Percentiles rank a stretch among this genome's conserved stretches.
phyloP scores from a whole-genome alignment of 164 flowering plant species.

The Pachysandra terminalis region DNA sequence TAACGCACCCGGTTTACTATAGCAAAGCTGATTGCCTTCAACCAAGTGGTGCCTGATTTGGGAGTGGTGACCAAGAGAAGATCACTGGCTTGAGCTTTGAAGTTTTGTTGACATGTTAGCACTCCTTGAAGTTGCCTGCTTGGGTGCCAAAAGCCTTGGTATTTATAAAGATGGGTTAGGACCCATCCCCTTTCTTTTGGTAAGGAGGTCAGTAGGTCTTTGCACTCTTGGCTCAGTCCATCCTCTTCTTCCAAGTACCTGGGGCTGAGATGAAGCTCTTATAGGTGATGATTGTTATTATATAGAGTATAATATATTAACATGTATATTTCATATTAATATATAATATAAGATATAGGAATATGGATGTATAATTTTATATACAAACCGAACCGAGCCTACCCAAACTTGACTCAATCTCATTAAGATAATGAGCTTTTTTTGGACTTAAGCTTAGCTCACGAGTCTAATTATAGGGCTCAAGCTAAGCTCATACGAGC shows the following conservation, averaged over 20 bases:
- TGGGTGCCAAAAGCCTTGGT: conserved; percentile 26
- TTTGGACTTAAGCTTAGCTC: too few relatives aligned
- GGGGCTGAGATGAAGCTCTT: too few relatives aligned
- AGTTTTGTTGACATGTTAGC: conserved; percentile 19
- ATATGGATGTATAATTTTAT: too few relatives aligned
- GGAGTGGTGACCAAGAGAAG: conserved; percentile 14
- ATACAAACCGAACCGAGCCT: too few relatives aligned
- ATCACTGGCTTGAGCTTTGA: conserved; percentile 22
- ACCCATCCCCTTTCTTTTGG: conserved; percentile 21
- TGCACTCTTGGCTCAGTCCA: not conserved
- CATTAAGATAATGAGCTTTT: too few relatives aligned
- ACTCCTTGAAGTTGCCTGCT: conserved; percentile 13
- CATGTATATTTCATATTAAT: too few relatives aligned
- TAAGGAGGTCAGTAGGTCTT: conserved; percentile 5
- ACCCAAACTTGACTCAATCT: too few relatives aligned
- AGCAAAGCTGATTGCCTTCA: conserved; percentile 25
- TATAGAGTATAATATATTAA: too few relatives aligned
- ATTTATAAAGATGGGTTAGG: conserved; percentile 11
- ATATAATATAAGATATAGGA: too few relatives aligned
- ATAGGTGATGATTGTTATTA: too few relatives aligned
- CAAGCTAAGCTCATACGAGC: too few relatives aligned
- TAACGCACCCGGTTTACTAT: conserved; percentile 3
- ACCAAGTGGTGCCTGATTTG: conserved; percentile 22
- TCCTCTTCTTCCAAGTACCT: not conserved
- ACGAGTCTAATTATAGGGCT: too few relatives aligned